Conservation (phyloP, 2,329 filamentous ascomycete genomes). For the Onygenales sp. region DNA sequence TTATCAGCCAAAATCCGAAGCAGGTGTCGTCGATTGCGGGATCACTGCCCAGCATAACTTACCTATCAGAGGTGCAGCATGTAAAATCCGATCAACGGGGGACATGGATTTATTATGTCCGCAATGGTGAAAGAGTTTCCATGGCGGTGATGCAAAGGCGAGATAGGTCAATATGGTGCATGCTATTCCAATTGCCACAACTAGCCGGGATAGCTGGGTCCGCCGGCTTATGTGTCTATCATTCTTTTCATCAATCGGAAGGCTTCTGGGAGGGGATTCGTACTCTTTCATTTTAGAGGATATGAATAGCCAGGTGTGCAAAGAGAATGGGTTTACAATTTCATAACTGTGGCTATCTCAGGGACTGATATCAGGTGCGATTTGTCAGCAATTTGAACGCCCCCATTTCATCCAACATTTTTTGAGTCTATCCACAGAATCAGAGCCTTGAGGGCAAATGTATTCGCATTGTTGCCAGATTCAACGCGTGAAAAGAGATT, state of each 20-base stretch:
- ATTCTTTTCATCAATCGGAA: not conserved
- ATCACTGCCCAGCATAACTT: constrained; percentile 2
- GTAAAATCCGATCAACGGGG: constrained; percentile 1
- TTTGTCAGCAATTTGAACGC: no score
- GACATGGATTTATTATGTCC: not conserved
- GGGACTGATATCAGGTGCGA: no score
- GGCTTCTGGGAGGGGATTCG: not conserved
- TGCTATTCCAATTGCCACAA: not conserved
- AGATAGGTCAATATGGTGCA: not conserved
- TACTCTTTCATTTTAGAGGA: not conserved
- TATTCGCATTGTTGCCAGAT: no score
- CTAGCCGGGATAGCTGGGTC: not conserved
- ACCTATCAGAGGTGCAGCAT: constrained; percentile 39
- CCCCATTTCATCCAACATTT: no score
- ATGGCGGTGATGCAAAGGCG: not conserved
- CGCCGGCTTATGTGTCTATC: not conserved
- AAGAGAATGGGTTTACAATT: not conserved
- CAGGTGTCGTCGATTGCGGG: no score
- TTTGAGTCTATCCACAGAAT: no score
- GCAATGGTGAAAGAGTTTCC: not conserved
- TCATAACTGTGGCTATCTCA: no score
- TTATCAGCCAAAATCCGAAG: not conserved
- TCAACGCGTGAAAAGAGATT: no score
- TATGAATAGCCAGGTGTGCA: not conserved
- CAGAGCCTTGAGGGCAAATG: no score